A percentile compares a stretch with the other conserved stretches of the same genome.
These are phyloP conservation scores for Thermochaetoides thermophila DNA, from an alignment of 495 filamentous ascomycete genomes.

Conservation along the genomic window DNA sequence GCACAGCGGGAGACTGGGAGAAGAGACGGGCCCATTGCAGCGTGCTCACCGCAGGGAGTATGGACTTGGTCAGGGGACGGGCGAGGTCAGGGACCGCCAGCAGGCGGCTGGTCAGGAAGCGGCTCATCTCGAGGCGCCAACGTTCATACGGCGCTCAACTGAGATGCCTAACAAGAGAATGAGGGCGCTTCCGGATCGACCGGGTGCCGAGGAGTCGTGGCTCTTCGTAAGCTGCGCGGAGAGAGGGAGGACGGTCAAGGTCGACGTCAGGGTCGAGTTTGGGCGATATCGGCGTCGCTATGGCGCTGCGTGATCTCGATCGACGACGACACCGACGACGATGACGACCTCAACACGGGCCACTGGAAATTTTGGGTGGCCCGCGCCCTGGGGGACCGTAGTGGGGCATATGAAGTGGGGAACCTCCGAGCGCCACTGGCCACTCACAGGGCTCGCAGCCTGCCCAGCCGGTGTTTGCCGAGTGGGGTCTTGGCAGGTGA, in stretches of 20 bases:
- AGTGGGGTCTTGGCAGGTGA: no score
- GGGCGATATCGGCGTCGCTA: background rate
- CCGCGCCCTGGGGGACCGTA: no score
- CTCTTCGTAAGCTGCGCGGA: no score
- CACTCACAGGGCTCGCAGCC: no score
- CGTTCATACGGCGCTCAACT: slow-evolving; percentile 2
- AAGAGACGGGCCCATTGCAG: slow-evolving; percentile 27
- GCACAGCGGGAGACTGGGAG: slow-evolving; percentile 19
- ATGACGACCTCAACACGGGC: background rate
- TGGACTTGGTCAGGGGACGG: slow-evolving; percentile 14
- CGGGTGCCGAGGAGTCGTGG: no score
- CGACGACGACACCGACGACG: no score
- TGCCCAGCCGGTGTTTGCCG: no score
- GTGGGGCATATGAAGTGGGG: background rate
- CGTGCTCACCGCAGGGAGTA: slow-evolving; percentile 9
- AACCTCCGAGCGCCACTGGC: no score
- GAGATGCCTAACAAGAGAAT: no score
- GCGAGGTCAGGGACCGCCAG: slow-evolving; percentile 28
- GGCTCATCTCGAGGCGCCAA: slow-evolving; percentile 24
- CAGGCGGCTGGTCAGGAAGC: slow-evolving; percentile 27
- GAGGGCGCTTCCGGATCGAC: no score
- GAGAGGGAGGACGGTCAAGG: no score
- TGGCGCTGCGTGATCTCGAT: no score
- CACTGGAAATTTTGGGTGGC: slow-evolving; percentile 12
- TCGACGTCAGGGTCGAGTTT: background rate